phyloP scores from a whole-genome alignment of 129 eudicot genomes.

The Flaveria sonorensis region DNA sequence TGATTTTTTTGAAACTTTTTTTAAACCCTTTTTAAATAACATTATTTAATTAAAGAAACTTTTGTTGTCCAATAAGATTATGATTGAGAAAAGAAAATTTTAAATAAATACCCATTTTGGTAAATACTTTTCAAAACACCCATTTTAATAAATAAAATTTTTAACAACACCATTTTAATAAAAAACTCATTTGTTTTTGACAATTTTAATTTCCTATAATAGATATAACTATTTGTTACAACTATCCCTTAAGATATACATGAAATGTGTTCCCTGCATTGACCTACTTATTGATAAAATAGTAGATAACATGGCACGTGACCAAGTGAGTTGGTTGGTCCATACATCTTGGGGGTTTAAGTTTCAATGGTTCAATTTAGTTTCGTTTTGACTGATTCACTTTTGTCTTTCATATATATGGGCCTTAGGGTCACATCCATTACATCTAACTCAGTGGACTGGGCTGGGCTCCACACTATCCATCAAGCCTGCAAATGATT shows the following conservation, averaged over 20 bases:
- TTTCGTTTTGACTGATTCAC: constrained; percentile 11
- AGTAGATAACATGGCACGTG: constrained; percentile 15
- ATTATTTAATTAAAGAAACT: no score
- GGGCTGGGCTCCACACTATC: neutral
- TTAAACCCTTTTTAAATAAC: no score
- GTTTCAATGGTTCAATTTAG: neutral
- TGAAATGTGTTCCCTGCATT: neutral
- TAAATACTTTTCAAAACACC: no score
- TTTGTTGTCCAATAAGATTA: no score
- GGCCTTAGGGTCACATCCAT: constrained; percentile 9
- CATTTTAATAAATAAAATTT: no score
- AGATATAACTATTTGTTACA: no score
- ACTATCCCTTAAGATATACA: neutral
- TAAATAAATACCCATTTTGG: no score
- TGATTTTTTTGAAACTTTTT: no score
- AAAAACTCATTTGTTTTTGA: no score
- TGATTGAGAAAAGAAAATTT: no score
- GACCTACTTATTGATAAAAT: neutral
- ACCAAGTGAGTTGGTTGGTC: neutral
- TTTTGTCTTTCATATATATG: neutral
- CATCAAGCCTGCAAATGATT: constrained; percentile 11
- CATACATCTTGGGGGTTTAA: constrained; percentile 4
- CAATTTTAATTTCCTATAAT: no score
- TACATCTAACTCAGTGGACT: neutral
- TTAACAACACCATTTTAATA: no score